Base-by-base conservation (phyloP, 805 yeast species). In the Metschnikowia picachoensis region DNA sequence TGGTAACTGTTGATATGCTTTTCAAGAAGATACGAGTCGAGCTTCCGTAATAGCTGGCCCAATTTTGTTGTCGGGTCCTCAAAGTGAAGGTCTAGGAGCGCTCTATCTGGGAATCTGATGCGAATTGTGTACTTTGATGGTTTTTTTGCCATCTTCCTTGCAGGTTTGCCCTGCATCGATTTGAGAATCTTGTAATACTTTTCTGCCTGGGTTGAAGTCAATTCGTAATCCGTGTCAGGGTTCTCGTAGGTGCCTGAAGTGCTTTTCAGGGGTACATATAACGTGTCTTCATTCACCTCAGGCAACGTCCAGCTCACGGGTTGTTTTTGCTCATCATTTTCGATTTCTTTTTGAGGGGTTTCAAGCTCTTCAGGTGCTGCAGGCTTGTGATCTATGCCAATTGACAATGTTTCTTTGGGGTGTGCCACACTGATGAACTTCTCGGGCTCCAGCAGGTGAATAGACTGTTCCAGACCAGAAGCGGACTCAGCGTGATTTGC, bases 181-280 rank as follows among this genome's bases (percentile, higher is more conserved):
- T 60, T 60, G 37, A 72, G 61, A 15, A 65, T 48, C 40, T 65
- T 62, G 40, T 66, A 70, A 52, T 72, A 72, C 15, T 58, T 57
- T 46, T 66, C 65, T 2, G 71, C 73, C 49, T 72, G 75, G 14
- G 59, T 43, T 5, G 66, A 54, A 1, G 74, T 68, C 63, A 72
- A 55, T 17, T 67, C 64, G 53, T 72, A 72, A 50, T 72, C 76
- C 32, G 62, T 67, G 14, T 70, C 74, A 3, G 74, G 74, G 47
- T 71, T 72, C 17, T 70, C 73, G 45, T 70, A 72, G 1, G 47
- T 9, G 10, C 27, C 27, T 3, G 41, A 33, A 11, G 43, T 37
- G 20, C 41, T 33, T 8, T 31, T 33, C 37, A 37, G 44, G 8
- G 58, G 55, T 2, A 46, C 38, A 17, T 55, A 55, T 8, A 48